Conservation (phyloP, 2,329 filamentous ascomycete species). For the Alternaria atra region DNA sequence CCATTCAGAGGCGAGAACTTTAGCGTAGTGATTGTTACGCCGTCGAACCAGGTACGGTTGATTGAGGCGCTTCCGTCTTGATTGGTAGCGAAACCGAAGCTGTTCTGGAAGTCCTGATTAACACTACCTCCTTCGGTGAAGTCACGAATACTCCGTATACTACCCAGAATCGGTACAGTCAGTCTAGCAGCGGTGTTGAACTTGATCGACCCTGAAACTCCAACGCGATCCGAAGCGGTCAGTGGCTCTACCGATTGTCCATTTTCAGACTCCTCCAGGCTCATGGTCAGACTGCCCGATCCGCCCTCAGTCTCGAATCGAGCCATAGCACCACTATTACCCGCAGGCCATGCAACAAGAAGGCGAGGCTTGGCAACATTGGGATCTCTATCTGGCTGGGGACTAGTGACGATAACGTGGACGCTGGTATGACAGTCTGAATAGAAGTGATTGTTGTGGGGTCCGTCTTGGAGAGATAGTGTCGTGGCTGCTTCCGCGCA, state of each 20-base stretch:
- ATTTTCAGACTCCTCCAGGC: slow-evolving; percentile 59
- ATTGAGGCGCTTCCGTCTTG: slow-evolving; percentile 59
- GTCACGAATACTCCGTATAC: slow-evolving; percentile 70
- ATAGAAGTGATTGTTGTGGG: slow-evolving; percentile 72
- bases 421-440: slow-evolving; percentile 68
- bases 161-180: slow-evolving; percentile 67
- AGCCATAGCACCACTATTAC: slow-evolving; percentile 67
- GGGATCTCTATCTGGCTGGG: slow-evolving; percentile 62
- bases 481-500: slow-evolving; percentile 30
- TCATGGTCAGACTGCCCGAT: slow-evolving; percentile 63
- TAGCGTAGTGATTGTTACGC: slow-evolving; percentile 65
- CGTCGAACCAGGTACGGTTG: slow-evolving; percentile 68
- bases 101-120: slow-evolving; percentile 63
- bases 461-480: slow-evolving; percentile 63
- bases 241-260: slow-evolving; percentile 60
- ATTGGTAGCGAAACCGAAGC: slow-evolving; percentile 55
- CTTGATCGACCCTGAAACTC: slow-evolving; percentile 62
- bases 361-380: slow-evolving; percentile 66
- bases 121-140: slow-evolving; percentile 67
- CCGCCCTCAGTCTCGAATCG: slow-evolving; percentile 66
- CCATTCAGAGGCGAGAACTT: slow-evolving; percentile 51
- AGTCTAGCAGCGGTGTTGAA: slow-evolving; percentile 68
- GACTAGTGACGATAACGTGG: slow-evolving; percentile 70
- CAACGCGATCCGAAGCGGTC: slow-evolving; percentile 56
- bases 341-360: slow-evolving; percentile 69